Evolutionary conservation across 2,329 filamentous ascomycete genomes (phyloP).

Genomic region (Fusarium albidum): DNA sequence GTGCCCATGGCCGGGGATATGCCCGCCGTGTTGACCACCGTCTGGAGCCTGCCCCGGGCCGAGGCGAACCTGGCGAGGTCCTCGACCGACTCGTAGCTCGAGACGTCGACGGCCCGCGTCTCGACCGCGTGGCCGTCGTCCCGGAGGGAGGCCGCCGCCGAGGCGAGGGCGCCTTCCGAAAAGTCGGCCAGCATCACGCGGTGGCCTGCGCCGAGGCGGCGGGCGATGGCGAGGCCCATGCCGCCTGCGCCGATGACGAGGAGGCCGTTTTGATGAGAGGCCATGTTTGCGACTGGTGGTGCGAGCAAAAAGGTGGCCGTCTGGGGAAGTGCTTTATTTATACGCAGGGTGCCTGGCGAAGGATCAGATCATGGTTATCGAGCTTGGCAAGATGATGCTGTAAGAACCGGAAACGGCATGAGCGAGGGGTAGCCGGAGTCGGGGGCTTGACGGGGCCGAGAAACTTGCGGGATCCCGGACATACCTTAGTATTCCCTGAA

Average conservation of each 20-base stretch:
- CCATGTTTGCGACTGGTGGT: too few species aligned
- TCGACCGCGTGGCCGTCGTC: background rate
- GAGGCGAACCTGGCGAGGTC: background rate
- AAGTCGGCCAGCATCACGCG: background rate
- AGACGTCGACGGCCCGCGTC: background rate
- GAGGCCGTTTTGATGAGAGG: too few species aligned
- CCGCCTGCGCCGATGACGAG: background rate
- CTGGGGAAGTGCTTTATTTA: too few species aligned
- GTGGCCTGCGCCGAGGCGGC: background rate
- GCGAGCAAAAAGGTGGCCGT: too few species aligned
- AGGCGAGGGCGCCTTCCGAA: background rate
- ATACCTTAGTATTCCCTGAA: too few species aligned
- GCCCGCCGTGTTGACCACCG: background rate
- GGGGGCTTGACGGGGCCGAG: too few species aligned
- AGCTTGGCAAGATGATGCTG: too few species aligned
- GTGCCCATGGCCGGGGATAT: background rate
- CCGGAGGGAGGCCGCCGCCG: background rate
- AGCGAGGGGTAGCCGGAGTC: too few species aligned
- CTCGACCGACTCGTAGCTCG: background rate
- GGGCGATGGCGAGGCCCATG: constrained; percentile 1
- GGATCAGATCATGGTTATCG: too few species aligned
- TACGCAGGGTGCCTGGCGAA: too few species aligned
- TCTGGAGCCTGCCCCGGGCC: background rate
- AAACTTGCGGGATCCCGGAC: too few species aligned
- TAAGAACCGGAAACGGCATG: too few species aligned